Evolutionary conservation across 1,284 basidiomycete genomes (phyloP), one percentile per base, ranked within the genome.

Genomic region (Naganishia sp.): DNA sequence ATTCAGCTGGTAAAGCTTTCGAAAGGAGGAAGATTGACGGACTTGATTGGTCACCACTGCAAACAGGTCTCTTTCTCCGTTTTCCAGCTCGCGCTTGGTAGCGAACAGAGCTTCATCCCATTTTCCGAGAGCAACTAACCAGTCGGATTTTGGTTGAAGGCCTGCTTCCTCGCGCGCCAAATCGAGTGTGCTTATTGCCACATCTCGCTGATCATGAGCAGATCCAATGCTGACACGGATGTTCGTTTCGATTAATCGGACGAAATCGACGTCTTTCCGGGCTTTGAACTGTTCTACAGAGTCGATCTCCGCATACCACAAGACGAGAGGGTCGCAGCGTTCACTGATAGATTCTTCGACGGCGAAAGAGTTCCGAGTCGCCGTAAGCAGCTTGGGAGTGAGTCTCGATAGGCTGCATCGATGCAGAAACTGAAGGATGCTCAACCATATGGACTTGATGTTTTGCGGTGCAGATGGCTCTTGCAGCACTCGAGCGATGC

Each of bases 231-330:
- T 65, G 15, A 69, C 57, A 6, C 68, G 59, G 6, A 69, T 55
- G 31, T 66, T 69, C 21, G 64, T 54, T 39, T 63, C 55, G 56
- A 60, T 55, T 2, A 66, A 57, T n/a, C 43, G 44, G 2, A 45
- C 15, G 28, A 67, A 39, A 25, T 61, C 48, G 33, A 61, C 25
- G 6, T 36, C 21, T 23, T 54, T 52, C 6, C 16, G 43, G 16
- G 53, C 31, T 7, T 55, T 33, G 18, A 67, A 42, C 39, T 50
- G 39, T 25, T 67, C 60, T 1, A 44, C 43, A 23, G 59, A 55
- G 15, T 69, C 68, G n/a, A 69, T 60, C 39, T 69, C 68, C 2
- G 60, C 45, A 55, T 69, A 69, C 68, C 68, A 69, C 0, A 69
- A n/a, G 3, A 60, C 43, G 7, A 69, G n/a, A 16, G 68, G 64